Base-by-base conservation (phyloP, 116 monocot species). In the Thalassia testudinum region DNA sequence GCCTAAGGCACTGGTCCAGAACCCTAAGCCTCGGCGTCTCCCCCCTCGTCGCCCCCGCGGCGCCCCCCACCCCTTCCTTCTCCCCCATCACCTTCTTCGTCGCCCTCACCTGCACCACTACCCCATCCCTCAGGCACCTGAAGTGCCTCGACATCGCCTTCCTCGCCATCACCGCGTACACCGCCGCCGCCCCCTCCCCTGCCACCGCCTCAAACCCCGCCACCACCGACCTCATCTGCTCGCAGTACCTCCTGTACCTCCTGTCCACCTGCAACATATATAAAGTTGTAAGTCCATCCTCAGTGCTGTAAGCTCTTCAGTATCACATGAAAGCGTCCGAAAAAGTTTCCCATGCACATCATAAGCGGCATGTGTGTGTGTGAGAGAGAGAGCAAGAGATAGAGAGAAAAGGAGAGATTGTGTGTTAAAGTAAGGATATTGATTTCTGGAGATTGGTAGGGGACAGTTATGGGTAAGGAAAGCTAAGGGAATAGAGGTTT, bases 61-160 rank as follows among this genome's bases (percentile, higher is more conserved):
- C 14, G 16, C 26, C 74, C 2, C 43, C 78, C 0, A 48, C 65
- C 0, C 54, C 49, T n/a, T 76, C 68, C 56, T 70, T 83, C 53
- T 78, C 83, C 5, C 75, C 86, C 65, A 83, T 66, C 0, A 68
- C 78, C 66, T 67, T 83, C 63, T 49, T 83, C 12, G 63, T 72
- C 0, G 67, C 79, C 56, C 60, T 66, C 10, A 92, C 62, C 62
- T 80, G 77, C 5, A 52, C 69, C 24, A 55, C 70, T 16, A 92
- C 75, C 8, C 70, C 83, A n/a, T 92, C 92, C 53, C 80, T 72
- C 49, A 92, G 54, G 40, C 86, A 80, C 44, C 83, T 49, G 60
- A 92, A 92, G 42, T 86, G 92, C 72, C 72, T 56, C 0, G 92
- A 92, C 86, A 92, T 92, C 2, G 92, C 83, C 75, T 69, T 92